Evolutionary conservation across 148 eudicot species (phyloP), one percentile per base, ranked within the genome.

Genomic region (Oxyria digyna): DNA sequence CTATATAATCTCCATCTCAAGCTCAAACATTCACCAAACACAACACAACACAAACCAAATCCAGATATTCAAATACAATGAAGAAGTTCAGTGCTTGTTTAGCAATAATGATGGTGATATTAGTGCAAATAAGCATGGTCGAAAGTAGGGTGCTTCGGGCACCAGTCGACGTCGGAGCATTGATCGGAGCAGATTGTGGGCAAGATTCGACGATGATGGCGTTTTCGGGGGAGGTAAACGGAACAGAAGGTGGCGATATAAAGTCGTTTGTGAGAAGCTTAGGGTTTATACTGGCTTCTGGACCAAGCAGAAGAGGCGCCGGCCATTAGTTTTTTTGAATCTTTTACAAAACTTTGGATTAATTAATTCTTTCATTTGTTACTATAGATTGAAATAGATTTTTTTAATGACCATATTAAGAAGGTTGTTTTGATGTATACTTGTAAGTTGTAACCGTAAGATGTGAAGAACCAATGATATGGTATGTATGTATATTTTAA

Each of bases 301-400:
- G 72, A 35, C 72, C 72, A 2, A 69, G 72, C 42, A 69, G 42
- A 69, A 69, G 55, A 32, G 72, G 72, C 42, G 72, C 27, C 31
- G 72, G 72, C 43, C 72, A 69, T 12, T 8, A 12, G 10, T 2
- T 26, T 24, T 13, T 1, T 12, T 38, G 32, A n/a, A 3, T 64
- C 38, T 27, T 35, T 29, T 29, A 5, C 67, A 6, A 15, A 1
- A 11, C 3, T 42, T 23, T 31, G 42, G 32, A n/a, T 8, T 68
- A 8, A 42, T 68, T 23, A 20, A 10, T 41, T 38, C 45, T 18
- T 38, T 10, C 5, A 17, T 37, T 18, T 18, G 4, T 20, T 67
- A 67, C 8, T 21, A 14, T 35, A n/a, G n/a, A n/a, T n/a, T n/a
- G n/a, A n/a, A 42, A 9, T 21, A 4, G 14, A 8, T 0, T 64